Evolutionary conservation across 192 early-diverging fungal species (phyloP), one percentile per base, ranked within the genome.

Genomic region (Backusella liffmaniae): DNA sequence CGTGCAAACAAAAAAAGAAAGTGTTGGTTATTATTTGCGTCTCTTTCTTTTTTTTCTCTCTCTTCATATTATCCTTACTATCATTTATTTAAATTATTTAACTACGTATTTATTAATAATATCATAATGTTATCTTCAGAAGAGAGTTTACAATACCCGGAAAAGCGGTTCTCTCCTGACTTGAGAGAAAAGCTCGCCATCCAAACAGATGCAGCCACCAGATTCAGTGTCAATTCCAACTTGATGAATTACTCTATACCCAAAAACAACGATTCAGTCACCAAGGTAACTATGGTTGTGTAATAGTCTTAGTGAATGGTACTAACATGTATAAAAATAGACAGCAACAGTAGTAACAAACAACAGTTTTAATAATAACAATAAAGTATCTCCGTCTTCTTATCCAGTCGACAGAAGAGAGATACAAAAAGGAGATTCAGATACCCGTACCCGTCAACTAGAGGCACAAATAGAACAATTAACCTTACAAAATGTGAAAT

Each of bases 171-270:
- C 21, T 39, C 56, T 62, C 56, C 56, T 29, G 56, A 26, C 56
- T 62, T 62, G 56, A 62, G 56, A 26, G 56, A 62, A 62, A 62
- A 62, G 13, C n/a, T 69, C 34, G 21, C n/a, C 34, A 36, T 69
- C 37, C 35, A 35, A 26, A 21, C 42, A 18, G 56, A 73, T 39
- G 35, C 29, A 23, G 32, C 51, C 16, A 46, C 77, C 12, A 41
- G 82, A 66, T 83, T 83, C 68, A 80, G 78, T 70, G 73, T 83
- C 36, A 83, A 83, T 66, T 79, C 78, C 13, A 80, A 83, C 72
- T 66, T 83, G 8, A 83, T 83, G 82, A 83, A 83, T 53, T 83
- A 83, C 53, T 83, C 82, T 42, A 83, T 83, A 72, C 82, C 82
- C 15, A 76, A 83, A 49, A 73, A 79, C 51, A 62, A 77, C 21